Base-by-base conservation (phyloP, 345 rosid genomes). In the Crucihimalaya himalaica region DNA sequence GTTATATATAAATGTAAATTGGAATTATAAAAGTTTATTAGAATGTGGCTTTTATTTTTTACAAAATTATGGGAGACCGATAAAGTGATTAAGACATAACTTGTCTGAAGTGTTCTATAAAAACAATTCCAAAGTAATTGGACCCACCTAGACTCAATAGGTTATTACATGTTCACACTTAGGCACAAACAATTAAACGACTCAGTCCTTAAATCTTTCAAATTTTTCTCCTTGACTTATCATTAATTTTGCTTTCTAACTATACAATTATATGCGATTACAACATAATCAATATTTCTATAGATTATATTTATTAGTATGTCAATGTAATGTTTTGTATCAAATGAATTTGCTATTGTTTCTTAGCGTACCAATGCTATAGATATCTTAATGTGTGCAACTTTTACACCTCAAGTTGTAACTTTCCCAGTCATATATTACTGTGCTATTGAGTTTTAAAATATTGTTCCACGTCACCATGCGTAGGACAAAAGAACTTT, bases 41-140 rank as follows among this genome's bases (percentile, higher is more conserved):
- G 35, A 52, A 54, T 70, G 25, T 31, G 71, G 40, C 68, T 66
- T 58, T 66, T 58, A 2, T 66, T 25, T n/a, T 4, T 56, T 10
- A 56, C 32, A 57, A 63, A 66, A 35, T 1, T 66, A 19, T 66
- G 52, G 66, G 32, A 58, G 87, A 84, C 91, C 86, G 89, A 85
- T 58, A 66, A 91, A 89, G 86, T 46, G 37, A 66, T 80, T 63
- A 8, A 61, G 83, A 77, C 86, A 76, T 82, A 84, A 84, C 89
- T 85, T 86, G 89, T 77, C 84, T 68, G 46, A 48, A 68, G 81
- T 74, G 65, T 70, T 56, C 79, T 37, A 51, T 71, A 47, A 76
- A 81, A 37, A 39, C n/a, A 82, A 80, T 81, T 86, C 85, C 84
- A 82, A 68, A 43, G 37, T 9, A 23, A 23, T 73, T 85, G 81